Percentiles rank a stretch among this genome's conserved stretches.
These are phyloP conservation scores for Arthroderma sp. DNA, from an alignment of 2,329 filamentous ascomycete species.

Conservation along the genomic window DNA sequence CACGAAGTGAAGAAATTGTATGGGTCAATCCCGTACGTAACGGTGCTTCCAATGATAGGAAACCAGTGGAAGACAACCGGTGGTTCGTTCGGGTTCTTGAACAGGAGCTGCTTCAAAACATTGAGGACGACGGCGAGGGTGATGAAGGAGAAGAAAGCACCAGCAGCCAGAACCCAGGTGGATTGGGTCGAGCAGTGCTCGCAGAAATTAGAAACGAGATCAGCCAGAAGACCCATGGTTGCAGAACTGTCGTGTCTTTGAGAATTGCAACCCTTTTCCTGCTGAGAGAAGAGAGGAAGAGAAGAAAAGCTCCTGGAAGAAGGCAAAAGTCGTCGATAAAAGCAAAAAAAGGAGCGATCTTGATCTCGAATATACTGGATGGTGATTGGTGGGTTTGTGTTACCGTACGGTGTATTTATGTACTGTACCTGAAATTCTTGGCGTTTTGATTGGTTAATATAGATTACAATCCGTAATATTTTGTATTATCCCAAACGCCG, in stretches of 20 bases:
- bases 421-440: background rate
- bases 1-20: slow-evolving; percentile 51
- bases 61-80: slow-evolving; percentile 53
- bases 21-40: slow-evolving; percentile 83
- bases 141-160: slow-evolving; percentile 37
- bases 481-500: background rate
- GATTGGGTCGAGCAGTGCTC: slow-evolving; percentile 35
- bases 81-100: slow-evolving; percentile 70
- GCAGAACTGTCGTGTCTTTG: background rate
- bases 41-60: slow-evolving; percentile 71
- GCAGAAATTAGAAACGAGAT: slow-evolving; percentile 32
- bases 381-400: background rate
- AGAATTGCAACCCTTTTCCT: slow-evolving; percentile 4
- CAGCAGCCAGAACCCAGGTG: slow-evolving; percentile 32
- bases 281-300: background rate
- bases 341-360: background rate
- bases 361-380: too few species aligned
- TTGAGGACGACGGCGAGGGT: slow-evolving; percentile 57
- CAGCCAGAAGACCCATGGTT: slow-evolving; percentile 40
- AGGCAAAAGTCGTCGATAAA: background rate
- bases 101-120: slow-evolving; percentile 63
- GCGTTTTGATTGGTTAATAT: background rate
- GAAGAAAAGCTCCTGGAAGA: background rate
- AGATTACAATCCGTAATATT: too few species aligned
- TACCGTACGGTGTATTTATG: background rate